These are phyloP conservation scores for Pseudozyma thailandica DNA, from an alignment of 1,284 basidiomycete species.

Conservation along the genomic window DNA sequence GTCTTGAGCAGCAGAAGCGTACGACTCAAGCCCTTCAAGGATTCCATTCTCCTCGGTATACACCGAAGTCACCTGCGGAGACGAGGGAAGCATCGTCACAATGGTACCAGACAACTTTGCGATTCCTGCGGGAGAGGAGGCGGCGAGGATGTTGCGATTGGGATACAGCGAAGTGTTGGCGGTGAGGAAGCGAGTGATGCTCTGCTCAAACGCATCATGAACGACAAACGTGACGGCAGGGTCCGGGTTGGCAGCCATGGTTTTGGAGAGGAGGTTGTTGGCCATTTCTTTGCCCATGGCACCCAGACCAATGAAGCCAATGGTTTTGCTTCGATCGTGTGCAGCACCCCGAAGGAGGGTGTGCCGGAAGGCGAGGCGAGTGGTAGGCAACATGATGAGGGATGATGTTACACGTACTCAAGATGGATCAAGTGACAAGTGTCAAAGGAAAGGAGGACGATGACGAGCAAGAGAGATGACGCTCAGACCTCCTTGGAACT, in stretches of 20 bases:
- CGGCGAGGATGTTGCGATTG: constrained; percentile 61
- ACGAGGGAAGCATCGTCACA: constrained; percentile 87
- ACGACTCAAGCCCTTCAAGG: constrained; percentile 43
- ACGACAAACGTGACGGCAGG: constrained; percentile 52
- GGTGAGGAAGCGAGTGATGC: constrained; percentile 60
- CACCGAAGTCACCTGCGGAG: constrained; percentile 80
- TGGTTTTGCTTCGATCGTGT: constrained; percentile 56
- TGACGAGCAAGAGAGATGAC: constrained; percentile 1
- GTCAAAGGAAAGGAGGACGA: neutral
- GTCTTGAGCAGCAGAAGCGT: constrained; percentile 3
- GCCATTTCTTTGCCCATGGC: constrained; percentile 65
- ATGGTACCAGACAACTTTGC: constrained; percentile 74
- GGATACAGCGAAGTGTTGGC: constrained; percentile 54
- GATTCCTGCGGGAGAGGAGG: constrained; percentile 68
- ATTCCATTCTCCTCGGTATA: constrained; percentile 73
- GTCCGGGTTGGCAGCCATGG: constrained; percentile 46
- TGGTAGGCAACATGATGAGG: constrained; percentile 35
- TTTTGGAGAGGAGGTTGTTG: constrained; percentile 55
- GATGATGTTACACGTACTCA: neutral
- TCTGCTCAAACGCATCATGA: constrained; percentile 56
- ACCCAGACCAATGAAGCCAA: constrained; percentile 65
- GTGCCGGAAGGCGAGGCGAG: constrained; percentile 19
- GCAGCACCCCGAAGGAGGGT: constrained; percentile 25
- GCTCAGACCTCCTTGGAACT: constrained; percentile 9
- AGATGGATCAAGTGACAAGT: neutral